Conservation (phyloP, 768 basidiomycete genomes). For the Boletus barrowsii region DNA sequence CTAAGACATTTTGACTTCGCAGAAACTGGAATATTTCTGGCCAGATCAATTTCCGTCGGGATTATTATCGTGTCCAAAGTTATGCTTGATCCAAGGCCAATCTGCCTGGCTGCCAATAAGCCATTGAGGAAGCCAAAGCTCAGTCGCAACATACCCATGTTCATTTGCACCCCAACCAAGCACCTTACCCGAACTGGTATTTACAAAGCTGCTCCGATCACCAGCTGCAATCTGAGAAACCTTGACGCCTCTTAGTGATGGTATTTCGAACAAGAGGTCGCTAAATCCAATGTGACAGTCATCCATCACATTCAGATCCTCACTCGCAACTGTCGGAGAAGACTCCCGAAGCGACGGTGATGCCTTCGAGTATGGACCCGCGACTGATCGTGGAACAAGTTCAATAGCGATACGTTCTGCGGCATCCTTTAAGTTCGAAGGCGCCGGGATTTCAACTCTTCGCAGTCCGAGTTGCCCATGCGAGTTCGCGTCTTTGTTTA, state of each 20-base stretch:
- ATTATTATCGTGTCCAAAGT: slow-evolving; percentile 67
- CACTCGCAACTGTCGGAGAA: slow-evolving; percentile 20
- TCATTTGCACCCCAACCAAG: slow-evolving; percentile 91
- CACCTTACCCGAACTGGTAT: slow-evolving; percentile 67
- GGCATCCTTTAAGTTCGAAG: slow-evolving; percentile 16
- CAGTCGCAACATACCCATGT: slow-evolving; percentile 53
- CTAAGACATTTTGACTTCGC: slow-evolving; percentile 59
- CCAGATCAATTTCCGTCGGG: slow-evolving; percentile 82
- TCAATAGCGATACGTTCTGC: slow-evolving; percentile 43
- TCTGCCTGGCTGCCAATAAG: slow-evolving; percentile 51
- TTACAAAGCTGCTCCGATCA: slow-evolving; percentile 65
- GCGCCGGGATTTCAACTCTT: slow-evolving; percentile 49
- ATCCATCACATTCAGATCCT: slow-evolving; percentile 27
- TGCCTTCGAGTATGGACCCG: slow-evolving; percentile 48
- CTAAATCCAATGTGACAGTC: slow-evolving; percentile 59
- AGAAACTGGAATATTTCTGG: slow-evolving; percentile 49
- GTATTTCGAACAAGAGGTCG: slow-evolving; percentile 72
- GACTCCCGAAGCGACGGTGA: slow-evolving; percentile 38
- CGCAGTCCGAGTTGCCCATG: slow-evolving; percentile 83
- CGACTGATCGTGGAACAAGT: slow-evolving; percentile 53
- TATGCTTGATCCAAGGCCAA: slow-evolving; percentile 69
- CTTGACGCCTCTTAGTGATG: slow-evolving; percentile 59
- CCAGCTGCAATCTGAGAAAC: slow-evolving; percentile 74
- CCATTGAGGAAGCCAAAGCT: neutral
- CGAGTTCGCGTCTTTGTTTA: slow-evolving; percentile 70